A percentile compares a stretch with the other conserved stretches of the same genome.
Conservation (phyloP, 2,329 filamentous ascomycete genomes). For the Fusarium sp. region DNA sequence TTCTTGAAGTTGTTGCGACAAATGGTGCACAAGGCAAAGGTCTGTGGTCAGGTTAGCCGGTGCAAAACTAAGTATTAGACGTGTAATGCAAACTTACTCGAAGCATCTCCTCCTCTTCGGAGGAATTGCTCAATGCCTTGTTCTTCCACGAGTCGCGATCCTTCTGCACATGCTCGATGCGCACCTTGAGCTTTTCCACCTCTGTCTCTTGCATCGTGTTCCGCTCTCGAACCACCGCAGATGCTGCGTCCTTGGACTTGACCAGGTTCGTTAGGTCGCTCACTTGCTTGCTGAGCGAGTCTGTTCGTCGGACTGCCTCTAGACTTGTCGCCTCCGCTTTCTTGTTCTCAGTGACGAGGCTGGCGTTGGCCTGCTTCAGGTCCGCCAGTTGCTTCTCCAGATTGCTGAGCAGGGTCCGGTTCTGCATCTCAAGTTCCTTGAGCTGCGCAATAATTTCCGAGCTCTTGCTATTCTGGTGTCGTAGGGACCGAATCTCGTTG, state of each 20-base stretch:
- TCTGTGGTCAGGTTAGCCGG: slow-evolving; percentile 44
- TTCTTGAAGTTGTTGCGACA: slow-evolving; percentile 96
- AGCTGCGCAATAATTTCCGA: slow-evolving; percentile 93
- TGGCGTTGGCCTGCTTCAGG: slow-evolving; percentile 80
- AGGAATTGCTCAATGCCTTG: slow-evolving; percentile 83
- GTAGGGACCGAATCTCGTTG: slow-evolving; percentile 80
- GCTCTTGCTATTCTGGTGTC: slow-evolving; percentile 86
- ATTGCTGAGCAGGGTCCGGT: slow-evolving; percentile 79
- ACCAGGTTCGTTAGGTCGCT: slow-evolving; percentile 79
- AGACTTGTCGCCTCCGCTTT: slow-evolving; percentile 76
- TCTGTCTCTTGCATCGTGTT: slow-evolving; percentile 76
- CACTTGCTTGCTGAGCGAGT: slow-evolving; percentile 80
- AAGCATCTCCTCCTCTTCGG: slow-evolving; percentile 85
- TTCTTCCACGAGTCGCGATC: slow-evolving; percentile 87
- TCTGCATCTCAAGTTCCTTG: slow-evolving; percentile 87
- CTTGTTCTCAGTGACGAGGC: slow-evolving; percentile 77
- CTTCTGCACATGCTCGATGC: slow-evolving; percentile 81
- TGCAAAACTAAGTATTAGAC: background rate
- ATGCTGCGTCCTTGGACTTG: slow-evolving; percentile 76
- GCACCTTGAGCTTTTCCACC: slow-evolving; percentile 80
- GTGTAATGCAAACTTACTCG: slow-evolving; percentile 69
- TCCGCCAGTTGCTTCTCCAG: slow-evolving; percentile 92
- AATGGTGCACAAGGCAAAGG: slow-evolving; percentile 78
- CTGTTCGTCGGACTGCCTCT: slow-evolving; percentile 76
- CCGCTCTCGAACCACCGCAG: slow-evolving; percentile 63